Evolutionary conservation across 2,329 filamentous ascomycete genomes (phyloP).

Genomic region (Pestalotiopsis sp.): DNA sequence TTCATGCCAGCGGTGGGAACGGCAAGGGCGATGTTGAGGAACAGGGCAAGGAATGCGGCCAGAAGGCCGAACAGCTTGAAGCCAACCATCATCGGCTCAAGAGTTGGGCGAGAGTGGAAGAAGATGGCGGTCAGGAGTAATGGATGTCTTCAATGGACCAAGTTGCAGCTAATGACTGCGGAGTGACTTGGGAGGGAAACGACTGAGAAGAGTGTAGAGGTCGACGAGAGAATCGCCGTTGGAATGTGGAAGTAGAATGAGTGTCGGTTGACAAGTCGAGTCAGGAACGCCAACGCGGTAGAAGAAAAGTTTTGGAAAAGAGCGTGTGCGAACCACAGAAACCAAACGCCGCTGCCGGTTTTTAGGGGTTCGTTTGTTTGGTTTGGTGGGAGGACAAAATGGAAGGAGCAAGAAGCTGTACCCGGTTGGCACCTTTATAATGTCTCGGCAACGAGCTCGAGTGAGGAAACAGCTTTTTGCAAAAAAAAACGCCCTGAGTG

Average conservation of each 20-base stretch:
- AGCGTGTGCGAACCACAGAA: background rate
- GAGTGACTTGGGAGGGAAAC: too few relatives aligned
- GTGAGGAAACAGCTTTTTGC: background rate
- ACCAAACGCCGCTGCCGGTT: background rate
- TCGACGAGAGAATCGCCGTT: too few relatives aligned
- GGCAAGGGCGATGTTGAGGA: slow-evolving; percentile 11
- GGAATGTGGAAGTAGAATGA: too few relatives aligned
- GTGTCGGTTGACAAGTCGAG: background rate
- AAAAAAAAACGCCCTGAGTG: background rate
- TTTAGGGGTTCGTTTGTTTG: background rate
- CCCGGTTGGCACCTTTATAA: slow-evolving; percentile 3
- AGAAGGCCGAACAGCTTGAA: slow-evolving; percentile 21
- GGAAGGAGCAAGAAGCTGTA: background rate
- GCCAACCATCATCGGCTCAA: slow-evolving; percentile 20
- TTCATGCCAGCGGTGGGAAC: slow-evolving; percentile 6
- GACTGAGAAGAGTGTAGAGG: too few relatives aligned
- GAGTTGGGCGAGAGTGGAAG: background rate
- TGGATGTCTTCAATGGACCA: background rate
- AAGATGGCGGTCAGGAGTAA: background rate
- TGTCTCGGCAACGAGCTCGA: slow-evolving; percentile 1
- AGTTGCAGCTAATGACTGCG: too few relatives aligned
- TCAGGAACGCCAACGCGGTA: background rate
- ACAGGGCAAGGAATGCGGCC: slow-evolving; percentile 23
- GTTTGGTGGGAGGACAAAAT: background rate
- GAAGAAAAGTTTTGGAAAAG: background rate